Evolutionary conservation across 2,329 filamentous ascomycete genomes (phyloP), one percentile per base, ranked within the genome.

Genomic region (Dactylellina sp.): DNA sequence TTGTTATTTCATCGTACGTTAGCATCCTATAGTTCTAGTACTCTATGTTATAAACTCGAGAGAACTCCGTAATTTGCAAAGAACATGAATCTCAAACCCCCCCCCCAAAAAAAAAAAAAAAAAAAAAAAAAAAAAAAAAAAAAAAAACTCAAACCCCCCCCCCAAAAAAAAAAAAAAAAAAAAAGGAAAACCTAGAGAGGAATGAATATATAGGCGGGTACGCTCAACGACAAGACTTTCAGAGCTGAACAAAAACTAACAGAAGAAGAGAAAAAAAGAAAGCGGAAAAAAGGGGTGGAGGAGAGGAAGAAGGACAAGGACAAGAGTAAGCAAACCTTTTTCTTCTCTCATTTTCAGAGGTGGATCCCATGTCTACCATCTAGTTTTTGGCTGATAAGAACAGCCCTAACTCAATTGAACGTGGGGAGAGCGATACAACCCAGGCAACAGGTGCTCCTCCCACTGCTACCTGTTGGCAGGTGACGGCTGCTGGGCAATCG

Each of bases 391-490:
- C 28, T 46, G 61, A 50, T n/a, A 60, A 59, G 40, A 24, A 55
- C 53, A 14, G 47, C 52, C 44, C 55, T 44, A 16, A 55, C 7
- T 28, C 18, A 28, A 9, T 40, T 35, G 14, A 39, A 40, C 11
- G 50, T 50, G 53, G 53, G 37, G 59, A 64, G 66, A 56, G 47
- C 12, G 53, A 25, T 46, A 53, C 59, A 37, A 64, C 44, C 53
- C 60, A 72, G 68, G 49, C 55, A 65, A 72, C 60, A 72, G 68
- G 59, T 72, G 68, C 59, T 63, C 56, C 68, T 72, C 68, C 66
- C 68, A 53, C 46, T 64, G 44, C 68, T 59, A 65, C 37, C 60
- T 65, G 68, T 40, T 63, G 49, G 24, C 39, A 25, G 37, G 57
- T 7, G 39, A 50, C 22, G 46, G 44, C 53, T 28, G 62, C 44